Base-by-base conservation (phyloP, 2,329 filamentous ascomycete genomes). In the Colletotrichum sublineola region DNA sequence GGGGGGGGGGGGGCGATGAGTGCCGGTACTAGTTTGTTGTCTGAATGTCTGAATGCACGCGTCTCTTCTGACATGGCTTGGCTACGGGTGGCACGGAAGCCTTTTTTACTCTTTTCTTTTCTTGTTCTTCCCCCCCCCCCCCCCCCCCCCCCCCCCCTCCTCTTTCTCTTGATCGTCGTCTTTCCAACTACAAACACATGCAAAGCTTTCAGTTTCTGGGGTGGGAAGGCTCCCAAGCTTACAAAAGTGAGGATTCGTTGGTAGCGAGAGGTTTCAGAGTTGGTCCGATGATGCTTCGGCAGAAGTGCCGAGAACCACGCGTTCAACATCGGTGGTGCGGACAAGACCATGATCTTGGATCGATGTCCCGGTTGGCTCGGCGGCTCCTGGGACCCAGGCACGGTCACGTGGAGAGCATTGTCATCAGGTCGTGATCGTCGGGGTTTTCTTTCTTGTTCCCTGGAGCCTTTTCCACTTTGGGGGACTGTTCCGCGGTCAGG, bases 41-140 rank as follows among this genome's bases (percentile, higher is more conserved):
- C 20, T 18, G 14, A 3, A 20, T 20, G 8, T 48, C 20, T 18
- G 14, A 3, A 20, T 20, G 8, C 50, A 52, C 11, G 75, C 76
- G 11, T 53, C 75, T 74, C 68, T 72, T 72, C 66, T 72, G 67
- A 6, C 77, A 77, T 2, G 76, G 75, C 63, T 74, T 75, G 57
- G 73, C 74, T 64, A 36, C 77, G 77, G 56, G 77, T 79, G 20
- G 73, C 72, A 67, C 76, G 77, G 5, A 77, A 77, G 4, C 77
- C 69, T n/a, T 8, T 46, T 46, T 46, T 2, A 2, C 3, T 44
- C 18, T 44, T 18, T 44, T 42, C 12, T 42, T 18, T 18, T 42
- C 40, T 12, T 6, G 14, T 5, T 42, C 9, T 42, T 42, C 15
- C 3, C 18, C n/a, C n/a, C n/a, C n/a, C n/a, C n/a, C n/a, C n/a